Conservation (phyloP, 441 rosid species). For the Sinapis alba region DNA sequence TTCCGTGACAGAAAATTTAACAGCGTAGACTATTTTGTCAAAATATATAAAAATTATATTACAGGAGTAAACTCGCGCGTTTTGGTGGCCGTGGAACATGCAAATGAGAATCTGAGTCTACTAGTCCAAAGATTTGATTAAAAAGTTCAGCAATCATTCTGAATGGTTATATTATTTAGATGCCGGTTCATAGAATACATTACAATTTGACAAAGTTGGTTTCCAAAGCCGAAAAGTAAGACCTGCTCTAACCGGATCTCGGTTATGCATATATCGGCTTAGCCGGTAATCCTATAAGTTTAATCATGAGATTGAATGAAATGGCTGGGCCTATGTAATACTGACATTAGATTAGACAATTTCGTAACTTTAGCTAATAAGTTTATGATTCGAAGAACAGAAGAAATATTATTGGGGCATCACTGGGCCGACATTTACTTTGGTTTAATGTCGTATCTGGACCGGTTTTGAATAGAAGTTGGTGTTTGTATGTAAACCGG, state of each 20-base stretch:
- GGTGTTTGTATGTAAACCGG: background rate
- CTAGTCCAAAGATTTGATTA: background rate
- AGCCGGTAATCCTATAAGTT: background rate
- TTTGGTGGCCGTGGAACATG: constrained; percentile 22
- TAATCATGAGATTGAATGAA: background rate
- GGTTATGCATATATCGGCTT: background rate
- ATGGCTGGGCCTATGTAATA: background rate
- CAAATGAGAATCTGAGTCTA: constrained; percentile 17
- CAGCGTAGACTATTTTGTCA: constrained; percentile 1
- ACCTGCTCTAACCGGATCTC: background rate
- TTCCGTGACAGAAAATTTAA: constrained; percentile 22
- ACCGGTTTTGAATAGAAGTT: background rate
- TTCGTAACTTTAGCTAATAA: background rate
- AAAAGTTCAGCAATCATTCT: background rate
- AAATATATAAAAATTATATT: background rate
- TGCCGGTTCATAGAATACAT: constrained; percentile 14
- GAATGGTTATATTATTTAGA: constrained; percentile 7
- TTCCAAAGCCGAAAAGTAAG: background rate
- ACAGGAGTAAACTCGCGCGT: background rate
- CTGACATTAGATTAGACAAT: background rate
- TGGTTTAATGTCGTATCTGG: background rate
- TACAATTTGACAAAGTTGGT: constrained; percentile 8
- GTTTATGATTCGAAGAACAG: background rate
- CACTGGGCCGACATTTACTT: background rate
- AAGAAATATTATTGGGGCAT: background rate